Evolutionary conservation across 495 filamentous ascomycete genomes (phyloP).

Genomic region (Thozetella sp.): DNA sequence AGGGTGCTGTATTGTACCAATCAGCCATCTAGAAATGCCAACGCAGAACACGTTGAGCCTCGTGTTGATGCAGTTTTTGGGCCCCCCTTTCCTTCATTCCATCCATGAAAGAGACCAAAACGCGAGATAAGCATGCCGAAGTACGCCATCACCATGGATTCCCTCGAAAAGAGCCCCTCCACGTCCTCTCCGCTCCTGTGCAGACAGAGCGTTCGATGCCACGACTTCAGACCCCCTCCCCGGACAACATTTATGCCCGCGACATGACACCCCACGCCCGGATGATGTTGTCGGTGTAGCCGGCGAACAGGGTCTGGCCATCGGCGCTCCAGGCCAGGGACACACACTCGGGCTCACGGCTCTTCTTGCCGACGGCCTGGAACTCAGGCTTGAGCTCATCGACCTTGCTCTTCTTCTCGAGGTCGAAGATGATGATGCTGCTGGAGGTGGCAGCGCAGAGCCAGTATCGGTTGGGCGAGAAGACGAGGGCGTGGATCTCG

Average conservation of each 20-base stretch:
- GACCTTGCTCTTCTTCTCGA: slow-evolving; percentile 99
- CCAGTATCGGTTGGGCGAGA: slow-evolving; percentile 99
- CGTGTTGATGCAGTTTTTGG: slow-evolving; percentile 27
- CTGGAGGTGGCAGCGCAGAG: slow-evolving; percentile 95
- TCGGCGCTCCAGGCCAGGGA: slow-evolving; percentile 96
- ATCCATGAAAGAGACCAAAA: slow-evolving; percentile 36
- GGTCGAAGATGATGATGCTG: slow-evolving; percentile 99
- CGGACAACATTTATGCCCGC: slow-evolving; percentile 47
- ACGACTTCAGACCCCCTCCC: slow-evolving; percentile 6
- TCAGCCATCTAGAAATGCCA: slow-evolving; percentile 20
- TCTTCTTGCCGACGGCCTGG: slow-evolving; percentile 96
- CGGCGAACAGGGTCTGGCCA: slow-evolving; percentile 98
- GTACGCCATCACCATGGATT: slow-evolving; percentile 39
- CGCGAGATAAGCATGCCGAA: slow-evolving; percentile 36
- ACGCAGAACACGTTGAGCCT: slow-evolving; percentile 9
- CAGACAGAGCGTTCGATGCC: slow-evolving; percentile 18
- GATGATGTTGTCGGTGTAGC: slow-evolving; percentile 99
- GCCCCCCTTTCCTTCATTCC: slow-evolving; percentile 30
- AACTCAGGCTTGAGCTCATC: slow-evolving; percentile 99
- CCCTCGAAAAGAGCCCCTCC: slow-evolving; percentile 21
- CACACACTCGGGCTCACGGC: slow-evolving; percentile 97
- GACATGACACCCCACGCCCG: slow-evolving; percentile 98
- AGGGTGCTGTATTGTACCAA: slow-evolving; percentile 26
- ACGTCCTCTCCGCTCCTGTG: slow-evolving; percentile 17
- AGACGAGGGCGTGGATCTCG: slow-evolving; percentile 99